Evolutionary conservation across 768 basidiomycete species (phyloP), one percentile per base, ranked within the genome.

Genomic region (Boletus sp.): DNA sequence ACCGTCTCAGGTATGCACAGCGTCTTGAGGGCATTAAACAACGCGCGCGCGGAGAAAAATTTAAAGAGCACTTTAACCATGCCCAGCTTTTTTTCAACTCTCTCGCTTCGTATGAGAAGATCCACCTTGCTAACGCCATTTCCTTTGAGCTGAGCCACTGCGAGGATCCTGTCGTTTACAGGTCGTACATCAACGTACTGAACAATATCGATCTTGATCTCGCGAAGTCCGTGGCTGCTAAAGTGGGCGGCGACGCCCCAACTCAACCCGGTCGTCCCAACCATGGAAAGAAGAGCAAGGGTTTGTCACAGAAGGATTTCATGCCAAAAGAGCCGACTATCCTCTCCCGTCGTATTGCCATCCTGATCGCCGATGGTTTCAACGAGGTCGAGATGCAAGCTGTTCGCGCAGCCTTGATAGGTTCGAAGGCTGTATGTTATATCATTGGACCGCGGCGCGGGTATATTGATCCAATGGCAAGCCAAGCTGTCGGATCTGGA

Each of bases 81-180:
- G 84, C 83, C 9, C 85, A 85, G 59, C 75, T 94, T 3, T 95
- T 94, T 79, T 86, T 83, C 74, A 94, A 96, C 74, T 94, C 92
- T 7, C 79, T 95, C 47, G 64, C 80, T 2, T 64, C 76, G 0
- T 68, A 83, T 54, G 94, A 95, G 76, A 84, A 87, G 72, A 59
- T 73, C n/a, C 91, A 94, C 69, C 75, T 94, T 32, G 73, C 83
- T 48, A 66, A 74, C 5, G 92, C 90, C 5, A 78, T 90, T 56
- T 82, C 84, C 12, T 95, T 96, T 69, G 93, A 94, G 73, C 78
- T 96, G 35, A 85, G 84, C 55, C 91, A 94, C 66, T 90, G 88
- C 71, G 87, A 91, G 50, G 90, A 94, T 63, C 80, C 81, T 1
- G 71, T 76, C 3, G 88, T 95, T 1, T 88, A 87, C 70, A 75